Conservation (phyloP, 1,284 basidiomycete genomes). For the Ganoderma lingzhi region DNA sequence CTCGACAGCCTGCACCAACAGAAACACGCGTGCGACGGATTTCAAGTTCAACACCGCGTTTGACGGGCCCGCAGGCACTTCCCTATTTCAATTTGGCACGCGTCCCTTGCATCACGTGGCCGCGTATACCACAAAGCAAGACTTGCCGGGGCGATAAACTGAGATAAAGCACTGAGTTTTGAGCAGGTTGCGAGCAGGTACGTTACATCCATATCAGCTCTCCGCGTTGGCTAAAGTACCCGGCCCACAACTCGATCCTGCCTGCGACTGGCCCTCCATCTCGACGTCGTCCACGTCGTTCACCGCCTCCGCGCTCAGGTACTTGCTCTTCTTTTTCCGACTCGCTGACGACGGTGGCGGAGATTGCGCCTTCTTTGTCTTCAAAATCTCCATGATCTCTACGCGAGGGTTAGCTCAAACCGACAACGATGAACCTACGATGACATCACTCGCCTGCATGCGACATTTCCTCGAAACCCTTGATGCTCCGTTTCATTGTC, state of each 20-base stretch:
- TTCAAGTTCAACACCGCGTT: background rate
- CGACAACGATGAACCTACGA: background rate
- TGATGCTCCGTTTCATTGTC: conserved; percentile 77
- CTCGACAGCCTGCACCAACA: background rate
- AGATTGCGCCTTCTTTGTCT: conserved; percentile 69
- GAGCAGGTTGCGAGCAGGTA: background rate
- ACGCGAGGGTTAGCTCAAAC: conserved; percentile 8
- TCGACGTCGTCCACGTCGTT: conserved; percentile 45
- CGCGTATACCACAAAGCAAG: conserved; percentile 18
- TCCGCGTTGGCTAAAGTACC: conserved; percentile 9
- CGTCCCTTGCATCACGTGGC: conserved; percentile 24
- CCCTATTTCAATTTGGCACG: conserved; percentile 25
- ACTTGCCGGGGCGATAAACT: too few relatives aligned
- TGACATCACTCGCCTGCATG: conserved; percentile 62
- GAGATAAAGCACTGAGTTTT: background rate
- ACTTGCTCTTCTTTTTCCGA: conserved; percentile 53
- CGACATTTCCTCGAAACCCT: conserved; percentile 80
- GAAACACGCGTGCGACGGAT: background rate
- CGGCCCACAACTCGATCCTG: conserved; percentile 23
- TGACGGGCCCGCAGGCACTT: conserved; percentile 6
- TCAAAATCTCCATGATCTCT: conserved; percentile 85
- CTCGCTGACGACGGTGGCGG: conserved; percentile 49
- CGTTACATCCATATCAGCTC: background rate
- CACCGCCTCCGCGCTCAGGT: conserved; percentile 62
- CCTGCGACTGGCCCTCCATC: conserved; percentile 35